Conservation (phyloP, 2,329 filamentous ascomycete genomes). For the Drechslerella dactyloides region DNA sequence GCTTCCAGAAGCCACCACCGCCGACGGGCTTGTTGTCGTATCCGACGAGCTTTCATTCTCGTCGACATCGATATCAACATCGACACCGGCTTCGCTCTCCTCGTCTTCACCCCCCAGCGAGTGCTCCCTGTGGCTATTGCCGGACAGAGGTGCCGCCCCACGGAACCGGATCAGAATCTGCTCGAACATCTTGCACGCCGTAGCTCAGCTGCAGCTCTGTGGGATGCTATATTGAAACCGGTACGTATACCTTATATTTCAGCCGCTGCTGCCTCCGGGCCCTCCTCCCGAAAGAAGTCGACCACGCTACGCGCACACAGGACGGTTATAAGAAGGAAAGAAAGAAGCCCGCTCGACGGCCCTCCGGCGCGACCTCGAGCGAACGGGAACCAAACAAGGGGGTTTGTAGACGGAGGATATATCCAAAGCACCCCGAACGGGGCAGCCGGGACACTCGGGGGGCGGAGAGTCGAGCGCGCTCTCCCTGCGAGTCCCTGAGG, state of each 20-base stretch:
- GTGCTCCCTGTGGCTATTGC: conserved; percentile 17
- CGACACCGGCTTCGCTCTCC: conserved; percentile 30
- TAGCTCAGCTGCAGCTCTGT: neutral
- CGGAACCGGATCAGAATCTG: conserved; percentile 50
- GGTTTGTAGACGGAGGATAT: conserved; percentile 4
- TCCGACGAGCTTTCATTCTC: conserved; percentile 28
- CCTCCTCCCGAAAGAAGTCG: conserved; percentile 5
- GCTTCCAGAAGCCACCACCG: conserved; percentile 18
- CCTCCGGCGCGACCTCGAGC: neutral
- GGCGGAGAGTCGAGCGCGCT: conserved; percentile 35
- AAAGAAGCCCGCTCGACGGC: neutral
- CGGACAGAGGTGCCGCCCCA: conserved; percentile 37
- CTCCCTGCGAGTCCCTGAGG: conserved; percentile 49
- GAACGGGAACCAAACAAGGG: conserved; percentile 6
- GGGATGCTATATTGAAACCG: neutral
- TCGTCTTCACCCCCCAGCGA: conserved; percentile 29
- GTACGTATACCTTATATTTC: conserved; percentile 5
- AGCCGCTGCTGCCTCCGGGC: too few species aligned
- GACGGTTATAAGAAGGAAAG: neutral
- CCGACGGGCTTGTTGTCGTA: conserved; percentile 41
- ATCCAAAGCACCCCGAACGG: conserved; percentile 45
- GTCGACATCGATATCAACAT: too few species aligned
- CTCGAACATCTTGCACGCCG: conserved; percentile 37
- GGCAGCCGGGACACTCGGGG: conserved; percentile 32
- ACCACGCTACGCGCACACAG: neutral